These are phyloP conservation scores for Ulmus americana DNA, from an alignment of 331 rosid genomes.

Conservation along the genomic window DNA sequence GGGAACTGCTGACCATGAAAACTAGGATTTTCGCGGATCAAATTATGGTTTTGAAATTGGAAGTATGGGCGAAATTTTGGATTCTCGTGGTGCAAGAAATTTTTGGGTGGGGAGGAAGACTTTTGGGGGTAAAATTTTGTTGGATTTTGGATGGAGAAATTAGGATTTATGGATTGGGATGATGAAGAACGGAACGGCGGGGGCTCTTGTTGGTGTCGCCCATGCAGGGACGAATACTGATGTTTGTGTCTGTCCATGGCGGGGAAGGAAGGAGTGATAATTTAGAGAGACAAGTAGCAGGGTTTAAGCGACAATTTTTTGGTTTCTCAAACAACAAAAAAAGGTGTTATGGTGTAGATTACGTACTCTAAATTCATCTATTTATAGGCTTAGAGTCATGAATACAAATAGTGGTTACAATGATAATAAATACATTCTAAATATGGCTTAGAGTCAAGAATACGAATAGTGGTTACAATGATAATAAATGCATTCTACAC, in stretches of 20 bases:
- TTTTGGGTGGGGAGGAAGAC: conserved; percentile 13
- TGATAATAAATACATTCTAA: too few relatives aligned
- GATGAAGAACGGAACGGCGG: not conserved
- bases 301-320: too few relatives aligned
- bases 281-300: not conserved
- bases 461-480: too few relatives aligned
- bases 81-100: conserved; percentile 4
- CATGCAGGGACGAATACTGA: not conserved
- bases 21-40: conserved; percentile 21
- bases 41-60: conserved; percentile 13
- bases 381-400: too few relatives aligned
- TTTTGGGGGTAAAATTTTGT: not conserved
- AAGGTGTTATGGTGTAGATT: too few relatives aligned
- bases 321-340: too few relatives aligned
- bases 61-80: conserved; percentile 4
- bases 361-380: too few relatives aligned
- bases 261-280: not conserved
- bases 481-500: too few relatives aligned
- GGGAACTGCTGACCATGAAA: conserved; percentile 9
- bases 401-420: too few relatives aligned
- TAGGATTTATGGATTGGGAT: conserved; percentile 2
- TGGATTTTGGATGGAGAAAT: conserved; percentile 9
- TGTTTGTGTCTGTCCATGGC: conserved; percentile 10
- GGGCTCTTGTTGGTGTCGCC: not conserved
- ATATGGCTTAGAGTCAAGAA: too few relatives aligned